Percentiles rank a stretch among this genome's conserved stretches.
phyloP scores from a whole-genome alignment of 768 basidiomycete genomes.

The Leccinellum albellum region DNA sequence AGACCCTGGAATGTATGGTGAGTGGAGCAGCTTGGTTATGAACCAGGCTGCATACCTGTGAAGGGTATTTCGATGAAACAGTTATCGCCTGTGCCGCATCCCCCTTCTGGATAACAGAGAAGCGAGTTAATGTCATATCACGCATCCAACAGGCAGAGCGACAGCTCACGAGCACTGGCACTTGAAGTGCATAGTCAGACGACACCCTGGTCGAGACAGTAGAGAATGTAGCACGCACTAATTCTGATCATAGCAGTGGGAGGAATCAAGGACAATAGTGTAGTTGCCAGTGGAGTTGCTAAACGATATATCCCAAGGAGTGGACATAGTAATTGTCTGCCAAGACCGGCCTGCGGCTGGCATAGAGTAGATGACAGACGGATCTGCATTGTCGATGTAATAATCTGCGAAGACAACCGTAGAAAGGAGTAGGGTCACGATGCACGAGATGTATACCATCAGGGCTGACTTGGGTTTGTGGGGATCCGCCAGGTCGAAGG shows the following conservation, averaged over 20 bases:
- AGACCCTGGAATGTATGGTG: too few relatives aligned
- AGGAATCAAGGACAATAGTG: conserved; percentile 10
- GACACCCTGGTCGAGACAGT: not conserved
- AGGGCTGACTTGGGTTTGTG: too few relatives aligned
- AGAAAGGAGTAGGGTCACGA: too few relatives aligned
- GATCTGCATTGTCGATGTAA: too few relatives aligned
- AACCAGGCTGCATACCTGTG: conserved; percentile 4
- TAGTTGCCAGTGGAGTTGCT: conserved; percentile 20
- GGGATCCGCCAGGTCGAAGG: too few relatives aligned
- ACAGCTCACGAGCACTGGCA: conserved; percentile 21
- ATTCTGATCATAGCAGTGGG: conserved; percentile 21
- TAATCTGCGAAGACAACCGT: too few relatives aligned
- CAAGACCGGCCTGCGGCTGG: too few relatives aligned
- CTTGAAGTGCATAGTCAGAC: not conserved
- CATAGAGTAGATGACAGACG: too few relatives aligned
- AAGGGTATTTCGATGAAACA: conserved; percentile 22
- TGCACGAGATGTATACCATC: too few relatives aligned
- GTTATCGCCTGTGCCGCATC: conserved; percentile 10
- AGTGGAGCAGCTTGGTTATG: too few relatives aligned
- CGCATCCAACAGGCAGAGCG: not conserved
- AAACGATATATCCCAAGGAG: too few relatives aligned
- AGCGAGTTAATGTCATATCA: not conserved
- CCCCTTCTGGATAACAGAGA: conserved; percentile 11
- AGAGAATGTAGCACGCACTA: conserved; percentile 16
- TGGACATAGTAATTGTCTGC: too few relatives aligned